Conservation (phyloP, 2,329 filamentous ascomycete genomes). For the Fonsecaea pedrosoi region DNA sequence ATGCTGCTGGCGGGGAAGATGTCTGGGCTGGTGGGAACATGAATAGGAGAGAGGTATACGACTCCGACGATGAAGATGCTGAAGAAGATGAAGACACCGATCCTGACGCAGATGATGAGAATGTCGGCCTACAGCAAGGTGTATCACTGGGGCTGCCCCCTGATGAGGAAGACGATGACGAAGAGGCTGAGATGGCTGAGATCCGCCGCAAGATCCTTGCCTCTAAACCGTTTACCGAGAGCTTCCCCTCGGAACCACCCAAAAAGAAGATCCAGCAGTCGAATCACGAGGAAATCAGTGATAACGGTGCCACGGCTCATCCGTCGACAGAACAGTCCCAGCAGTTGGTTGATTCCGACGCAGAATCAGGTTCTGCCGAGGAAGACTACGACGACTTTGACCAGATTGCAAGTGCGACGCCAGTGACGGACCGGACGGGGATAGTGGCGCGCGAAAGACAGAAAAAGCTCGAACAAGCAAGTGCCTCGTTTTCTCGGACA, state of each 20-base stretch:
- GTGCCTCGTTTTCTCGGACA: constrained; percentile 58
- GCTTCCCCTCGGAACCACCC: constrained; percentile 35
- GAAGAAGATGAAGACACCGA: constrained; percentile 56
- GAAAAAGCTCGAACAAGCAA: constrained; percentile 57
- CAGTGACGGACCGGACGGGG: constrained; percentile 84
- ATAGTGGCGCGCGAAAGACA: constrained; percentile 67
- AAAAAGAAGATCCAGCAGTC: constrained; percentile 60
- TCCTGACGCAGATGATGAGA: constrained; percentile 54
- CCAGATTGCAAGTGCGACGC: constrained; percentile 88
- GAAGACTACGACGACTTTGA: constrained; percentile 78
- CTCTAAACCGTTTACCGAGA: constrained; percentile 83
- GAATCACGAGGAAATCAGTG: constrained; percentile 51
- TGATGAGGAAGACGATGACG: constrained; percentile 78
- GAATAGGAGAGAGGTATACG: constrained; percentile 62
- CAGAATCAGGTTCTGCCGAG: constrained; percentile 72
- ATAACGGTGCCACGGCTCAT: constrained; percentile 62
- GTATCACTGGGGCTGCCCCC: constrained; percentile 70
- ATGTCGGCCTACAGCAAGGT: constrained; percentile 57
- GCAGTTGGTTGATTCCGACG: constrained; percentile 65
- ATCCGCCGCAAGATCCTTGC: constrained; percentile 87
- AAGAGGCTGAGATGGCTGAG: constrained; percentile 92
- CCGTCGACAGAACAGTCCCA: constrained; percentile 20
- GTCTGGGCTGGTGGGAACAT: constrained; percentile 91
- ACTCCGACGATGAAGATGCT: constrained; percentile 42
- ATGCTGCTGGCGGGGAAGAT: constrained; percentile 55